Base-by-base conservation (phyloP, 1,284 basidiomycete genomes). In the Heimioporus punctisporus region DNA sequence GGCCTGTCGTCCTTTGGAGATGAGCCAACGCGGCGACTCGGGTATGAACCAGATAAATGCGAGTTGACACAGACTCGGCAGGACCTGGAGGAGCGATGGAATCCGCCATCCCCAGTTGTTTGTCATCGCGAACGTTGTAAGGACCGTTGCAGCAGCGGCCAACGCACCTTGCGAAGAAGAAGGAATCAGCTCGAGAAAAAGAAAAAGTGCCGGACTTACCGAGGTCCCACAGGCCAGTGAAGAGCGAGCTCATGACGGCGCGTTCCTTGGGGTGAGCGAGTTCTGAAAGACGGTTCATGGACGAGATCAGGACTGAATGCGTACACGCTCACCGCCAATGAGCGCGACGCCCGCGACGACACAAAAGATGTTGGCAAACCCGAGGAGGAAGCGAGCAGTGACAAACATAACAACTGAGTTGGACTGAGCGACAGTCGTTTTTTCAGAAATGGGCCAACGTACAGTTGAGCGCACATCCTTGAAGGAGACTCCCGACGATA, bases 11-110 rank as follows among this genome's bases (percentile, higher is more conserved):
- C 80, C 82, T 48, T 77, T 78, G 19, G 78, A 77, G 45, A 86
- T 70, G 12, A 86, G 73, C 82, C 82, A 87, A 58, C 86, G 78
- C 39, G 85, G 85, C 2, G 81, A 83, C 62, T 86, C 81, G 5
- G 83, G 83, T 24, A 84, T 69, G 58, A 81, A 75, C 56, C 66
- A 76, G 48, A 81, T 69, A 62, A 79, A 80, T 23, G 59, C 53
- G 40, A 85, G 66, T 58, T 82, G 82, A 25, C 83, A 60, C 27
- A 70, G 37, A 45, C 78, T 79, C 0, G 84, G 82, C 0, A 77
- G 57, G 46, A 77, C 66, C 64, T 88, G 85, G 6, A 86, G 72
- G n/a, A 84, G 62, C 6, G 80, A 80, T 1, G 82, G 82, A 30
- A 83, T 77, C 28, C 83, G 71, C 82, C 82, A 84, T 1, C 75